Conservation (phyloP, 805 yeast species). For the Allodekkera sacchari region DNA sequence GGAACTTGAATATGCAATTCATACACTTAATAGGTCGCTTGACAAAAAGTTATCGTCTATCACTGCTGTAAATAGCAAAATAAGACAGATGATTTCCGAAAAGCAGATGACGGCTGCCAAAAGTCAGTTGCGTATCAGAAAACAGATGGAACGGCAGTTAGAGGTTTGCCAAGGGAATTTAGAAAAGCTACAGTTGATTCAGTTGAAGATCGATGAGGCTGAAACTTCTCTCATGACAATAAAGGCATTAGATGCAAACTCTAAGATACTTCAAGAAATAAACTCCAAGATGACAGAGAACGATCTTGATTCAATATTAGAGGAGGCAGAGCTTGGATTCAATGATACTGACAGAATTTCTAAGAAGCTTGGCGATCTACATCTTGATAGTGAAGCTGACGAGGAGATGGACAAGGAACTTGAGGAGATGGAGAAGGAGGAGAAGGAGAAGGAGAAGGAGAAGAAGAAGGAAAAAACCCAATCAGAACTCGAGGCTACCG, state of each 20-base stretch:
- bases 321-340: slow-evolving; percentile 12
- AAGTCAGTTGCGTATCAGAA: slow-evolving; percentile 16
- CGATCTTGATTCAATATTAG: slow-evolving; percentile 14
- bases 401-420: slow-evolving; percentile 19
- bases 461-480: slow-evolving; percentile 2
- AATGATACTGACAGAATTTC: slow-evolving; percentile 14
- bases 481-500: neutral
- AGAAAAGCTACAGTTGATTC: slow-evolving; percentile 16
- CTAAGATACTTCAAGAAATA: slow-evolving; percentile 16
- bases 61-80: slow-evolving; percentile 3
- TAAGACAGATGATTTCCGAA: slow-evolving; percentile 9
- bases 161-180: slow-evolving; percentile 10
- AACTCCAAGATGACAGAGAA: slow-evolving; percentile 13
- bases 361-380: slow-evolving; percentile 7
- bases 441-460: slow-evolving; percentile 1
- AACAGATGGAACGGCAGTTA: slow-evolving; percentile 15
- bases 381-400: slow-evolving; percentile 9
- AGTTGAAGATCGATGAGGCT: slow-evolving; percentile 21
- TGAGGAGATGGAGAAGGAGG: slow-evolving; percentile 6
- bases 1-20: slow-evolving; percentile 21
- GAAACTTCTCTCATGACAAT: slow-evolving; percentile 15
- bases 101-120: slow-evolving; percentile 16
- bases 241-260: slow-evolving; percentile 18
- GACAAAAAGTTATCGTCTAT: slow-evolving; percentile 9
- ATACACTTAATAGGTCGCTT: slow-evolving; percentile 12